Base-by-base conservation (phyloP, 208 protist genomes). In the Acanthamoeba sp. region DNA sequence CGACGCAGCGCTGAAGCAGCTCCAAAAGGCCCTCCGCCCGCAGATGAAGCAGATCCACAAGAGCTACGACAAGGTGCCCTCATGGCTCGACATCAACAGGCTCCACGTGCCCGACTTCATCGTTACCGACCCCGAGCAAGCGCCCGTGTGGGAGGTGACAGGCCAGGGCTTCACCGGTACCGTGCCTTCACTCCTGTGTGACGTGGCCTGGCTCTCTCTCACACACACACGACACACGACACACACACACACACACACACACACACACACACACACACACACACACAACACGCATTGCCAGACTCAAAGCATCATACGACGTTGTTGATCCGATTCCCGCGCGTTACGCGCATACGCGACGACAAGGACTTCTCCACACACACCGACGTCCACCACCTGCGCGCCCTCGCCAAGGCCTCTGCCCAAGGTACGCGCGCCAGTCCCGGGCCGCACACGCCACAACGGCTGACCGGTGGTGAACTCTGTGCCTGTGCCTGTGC, bases 111-210 rank as follows among this genome's bases (percentile, higher is more conserved):
- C 97, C 24, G 97, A 98, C 94, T 95, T 98, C 45, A 90, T 98
- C 29, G 85, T 98, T 12, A 96, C 94, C 4, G 96, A 98, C 88
- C 95, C 95, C 14, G 88, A 66, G 62, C 91, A 73, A 27, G 95
- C 97, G 9, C 97, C 97, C 34, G 96, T 98, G 57, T 98, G 97
- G 97, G 97, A 98, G 93, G 94, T 98, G 42, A 96, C 96, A 32
- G 97, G 96, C 6, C 97, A 96, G 16, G 98, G 98, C 94, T 96
- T 98, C 62, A 96, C 95, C 6, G 48, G 90, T 29, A 40, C 20
- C n/a, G n/a, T n/a, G n/a, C n/a, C n/a, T n/a, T n/a, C n/a, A n/a
- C n/a, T n/a, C n/a, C n/a, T n/a, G n/a, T n/a, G n/a, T n/a, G n/a
- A n/a, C n/a, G n/a, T n/a, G n/a, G n/a, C n/a, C n/a, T n/a, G n/a